phyloP scores from a whole-genome alignment of 2,329 filamentous ascomycete genomes.

The Penicillium sp. region DNA sequence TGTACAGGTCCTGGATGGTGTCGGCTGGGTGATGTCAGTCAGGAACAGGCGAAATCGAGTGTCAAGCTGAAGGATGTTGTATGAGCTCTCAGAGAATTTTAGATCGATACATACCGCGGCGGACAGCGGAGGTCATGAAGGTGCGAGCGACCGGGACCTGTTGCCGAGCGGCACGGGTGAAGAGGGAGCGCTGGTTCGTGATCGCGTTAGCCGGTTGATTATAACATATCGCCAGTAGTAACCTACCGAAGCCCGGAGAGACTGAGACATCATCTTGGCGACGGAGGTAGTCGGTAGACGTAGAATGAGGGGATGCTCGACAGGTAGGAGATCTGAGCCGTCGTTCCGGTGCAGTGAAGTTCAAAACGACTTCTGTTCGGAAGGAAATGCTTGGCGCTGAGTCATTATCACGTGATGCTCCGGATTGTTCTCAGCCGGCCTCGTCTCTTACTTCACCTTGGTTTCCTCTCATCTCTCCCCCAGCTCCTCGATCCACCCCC shows the following conservation, averaged over 20 bases:
- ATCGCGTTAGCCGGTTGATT: constrained; percentile 5
- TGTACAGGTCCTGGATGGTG: constrained; percentile 95
- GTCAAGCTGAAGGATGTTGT: constrained; percentile 13
- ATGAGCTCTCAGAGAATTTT: neutral
- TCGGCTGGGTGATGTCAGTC: constrained; percentile 65
- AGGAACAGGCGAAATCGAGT: constrained; percentile 22
- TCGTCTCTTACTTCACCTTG: constrained; percentile 10
- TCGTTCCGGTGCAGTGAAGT: constrained; percentile 27
- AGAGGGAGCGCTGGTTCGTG: constrained; percentile 55
- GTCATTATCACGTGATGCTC: constrained; percentile 17
- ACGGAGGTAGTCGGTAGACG: constrained; percentile 23
- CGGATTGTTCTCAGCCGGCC: constrained; percentile 10
- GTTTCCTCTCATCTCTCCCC: constrained; percentile 15
- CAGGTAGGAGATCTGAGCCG: constrained; percentile 24
- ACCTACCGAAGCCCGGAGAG: constrained; percentile 62
- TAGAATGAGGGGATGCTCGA: constrained; percentile 23
- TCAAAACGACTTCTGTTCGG: constrained; percentile 30
- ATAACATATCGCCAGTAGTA: constrained; percentile 21
- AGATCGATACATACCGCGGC: constrained; percentile 57
- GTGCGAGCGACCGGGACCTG: constrained; percentile 58
- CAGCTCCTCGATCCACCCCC: constrained; percentile 14
- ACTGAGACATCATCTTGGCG: constrained; percentile 59
- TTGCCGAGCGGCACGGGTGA: constrained; percentile 61
- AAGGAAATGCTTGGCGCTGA: constrained; percentile 26
- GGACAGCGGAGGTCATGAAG: constrained; percentile 62